Percentiles rank a stretch among this genome's conserved stretches.
phyloP scores from a whole-genome alignment of 768 basidiomycete species.

The Tubosaeta sp. region DNA sequence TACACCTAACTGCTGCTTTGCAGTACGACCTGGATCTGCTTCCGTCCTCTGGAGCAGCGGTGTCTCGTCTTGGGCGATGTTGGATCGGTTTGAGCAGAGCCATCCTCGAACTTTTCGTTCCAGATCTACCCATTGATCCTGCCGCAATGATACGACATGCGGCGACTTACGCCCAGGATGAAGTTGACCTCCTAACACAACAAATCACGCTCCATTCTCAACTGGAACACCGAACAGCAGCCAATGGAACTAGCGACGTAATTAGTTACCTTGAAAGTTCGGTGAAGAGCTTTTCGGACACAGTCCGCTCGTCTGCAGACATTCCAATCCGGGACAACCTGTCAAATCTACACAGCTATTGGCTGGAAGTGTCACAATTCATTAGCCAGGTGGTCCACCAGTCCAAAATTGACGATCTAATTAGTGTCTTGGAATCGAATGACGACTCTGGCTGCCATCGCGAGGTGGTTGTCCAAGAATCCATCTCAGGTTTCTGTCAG shows the following conservation, averaged over 20 bases:
- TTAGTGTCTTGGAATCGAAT: conserved; percentile 32
- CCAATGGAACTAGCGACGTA: conserved; percentile 50
- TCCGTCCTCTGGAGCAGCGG: conserved; percentile 20
- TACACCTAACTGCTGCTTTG: conserved; percentile 28
- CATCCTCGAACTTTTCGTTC: conserved; percentile 71
- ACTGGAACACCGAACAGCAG: conserved; percentile 54
- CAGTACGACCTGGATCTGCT: conserved; percentile 12
- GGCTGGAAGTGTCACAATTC: conserved; percentile 79
- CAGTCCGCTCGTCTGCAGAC: conserved; percentile 20
- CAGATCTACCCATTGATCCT: conserved; percentile 85
- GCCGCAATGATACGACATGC: conserved; percentile 55
- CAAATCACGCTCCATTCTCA: conserved; percentile 52
- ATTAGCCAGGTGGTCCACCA: conserved; percentile 49
- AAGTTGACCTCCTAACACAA: conserved; percentile 36
- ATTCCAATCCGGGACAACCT: conserved; percentile 39
- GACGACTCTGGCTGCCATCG: conserved; percentile 41
- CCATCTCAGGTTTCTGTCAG: conserved; percentile 71
- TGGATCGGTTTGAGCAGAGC: conserved; percentile 62
- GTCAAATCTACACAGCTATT: conserved; percentile 56
- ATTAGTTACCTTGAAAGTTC: conserved; percentile 41
- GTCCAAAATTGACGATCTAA: conserved; percentile 48
- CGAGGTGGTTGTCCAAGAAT: conserved; percentile 74
- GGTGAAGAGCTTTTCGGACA: conserved; percentile 29
- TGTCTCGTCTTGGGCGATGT: conserved; percentile 37
- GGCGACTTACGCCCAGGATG: conserved; percentile 39